phyloP scores from a whole-genome alignment of 371 early-diverging fungal genomes.

The Syncephalastrum monosporum region DNA sequence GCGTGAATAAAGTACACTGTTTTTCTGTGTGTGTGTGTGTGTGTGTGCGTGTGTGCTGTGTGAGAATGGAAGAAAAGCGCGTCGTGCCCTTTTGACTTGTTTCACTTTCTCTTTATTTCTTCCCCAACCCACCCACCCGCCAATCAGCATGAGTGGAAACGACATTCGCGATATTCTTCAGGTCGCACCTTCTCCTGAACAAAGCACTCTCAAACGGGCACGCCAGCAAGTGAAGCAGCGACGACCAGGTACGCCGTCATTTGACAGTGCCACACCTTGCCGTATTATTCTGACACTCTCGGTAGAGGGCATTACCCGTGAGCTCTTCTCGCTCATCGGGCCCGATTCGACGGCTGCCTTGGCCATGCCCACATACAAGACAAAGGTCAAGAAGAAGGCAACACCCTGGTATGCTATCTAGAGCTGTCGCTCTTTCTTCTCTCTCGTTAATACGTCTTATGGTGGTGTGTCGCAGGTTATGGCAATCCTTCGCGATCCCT shows the following conservation, averaged over 20 bases:
- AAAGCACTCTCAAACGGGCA: conserved; percentile 20
- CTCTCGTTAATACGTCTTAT: background rate
- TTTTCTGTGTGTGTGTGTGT: background rate
- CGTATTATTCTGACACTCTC: background rate
- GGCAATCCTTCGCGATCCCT: conserved; percentile 70
- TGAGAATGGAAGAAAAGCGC: too few species aligned
- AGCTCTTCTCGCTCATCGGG: conserved; percentile 69
- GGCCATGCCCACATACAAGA: conserved; percentile 62
- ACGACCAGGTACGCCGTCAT: conserved; percentile 45
- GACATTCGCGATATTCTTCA: conserved; percentile 71
- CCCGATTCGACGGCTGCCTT: conserved; percentile 68
- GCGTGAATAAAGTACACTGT: background rate
- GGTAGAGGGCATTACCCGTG: conserved; percentile 66
- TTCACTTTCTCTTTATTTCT: too few species aligned
- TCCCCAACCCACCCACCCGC: too few species aligned
- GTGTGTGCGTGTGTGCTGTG: background rate
- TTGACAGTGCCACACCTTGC: background rate
- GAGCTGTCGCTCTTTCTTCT: background rate
- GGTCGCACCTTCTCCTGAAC: conserved; percentile 45
- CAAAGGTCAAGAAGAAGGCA: conserved; percentile 65
- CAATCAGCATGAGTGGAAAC: conserved; percentile 48
- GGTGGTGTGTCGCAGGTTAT: conserved; percentile 48
- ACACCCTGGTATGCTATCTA: conserved; percentile 52
- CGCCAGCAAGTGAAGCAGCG: conserved; percentile 40
- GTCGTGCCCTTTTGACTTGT: too few species aligned